phyloP scores from a whole-genome alignment of 805 yeast species.

The Nakazawaea molendinolei region DNA sequence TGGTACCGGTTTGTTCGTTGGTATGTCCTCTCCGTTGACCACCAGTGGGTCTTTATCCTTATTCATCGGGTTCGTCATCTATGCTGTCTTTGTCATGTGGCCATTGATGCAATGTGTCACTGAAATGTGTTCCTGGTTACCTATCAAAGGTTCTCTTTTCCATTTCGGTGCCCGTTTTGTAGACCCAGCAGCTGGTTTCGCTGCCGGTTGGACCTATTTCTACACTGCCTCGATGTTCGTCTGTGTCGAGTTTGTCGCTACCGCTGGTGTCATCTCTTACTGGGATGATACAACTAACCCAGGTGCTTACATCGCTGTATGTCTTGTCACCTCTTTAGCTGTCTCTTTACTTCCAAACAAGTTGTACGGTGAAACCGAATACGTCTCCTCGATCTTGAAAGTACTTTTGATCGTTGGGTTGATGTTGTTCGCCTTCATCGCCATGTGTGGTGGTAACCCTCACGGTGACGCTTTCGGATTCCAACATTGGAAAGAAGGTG shows the following conservation, averaged over 20 bases:
- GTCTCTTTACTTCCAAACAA: conserved; percentile 38
- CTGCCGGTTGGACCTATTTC: conserved; percentile 46
- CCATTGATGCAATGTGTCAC: conserved; percentile 35
- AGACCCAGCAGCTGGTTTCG: conserved; percentile 37
- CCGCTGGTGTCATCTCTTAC: conserved; percentile 38
- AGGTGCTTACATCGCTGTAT: conserved; percentile 36
- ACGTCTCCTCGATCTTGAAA: conserved; percentile 38
- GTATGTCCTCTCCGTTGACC: conserved; percentile 33
- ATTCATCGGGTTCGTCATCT: conserved; percentile 31
- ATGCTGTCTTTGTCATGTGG: conserved; percentile 33
- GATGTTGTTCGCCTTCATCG: conserved; percentile 35
- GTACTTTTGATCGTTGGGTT: conserved; percentile 37
- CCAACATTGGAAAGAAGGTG: conserved; percentile 29
- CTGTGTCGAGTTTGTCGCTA: conserved; percentile 43
- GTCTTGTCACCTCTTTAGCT: conserved; percentile 31
- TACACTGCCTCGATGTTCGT: conserved; percentile 38
- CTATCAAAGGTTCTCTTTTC: conserved; percentile 39
- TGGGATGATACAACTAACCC: conserved; percentile 42
- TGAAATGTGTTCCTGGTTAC: conserved; percentile 37
- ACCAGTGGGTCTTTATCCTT: conserved; percentile 36
- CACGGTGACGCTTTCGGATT: conserved; percentile 31
- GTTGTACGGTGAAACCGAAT: conserved; percentile 43
- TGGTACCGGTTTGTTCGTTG: conserved; percentile 39
- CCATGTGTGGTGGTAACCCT: conserved; percentile 49
- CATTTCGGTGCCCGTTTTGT: conserved; percentile 42